Evolutionary conservation across 2,329 filamentous ascomycete species (phyloP).

Genomic region (Colletotrichum falcatum): DNA sequence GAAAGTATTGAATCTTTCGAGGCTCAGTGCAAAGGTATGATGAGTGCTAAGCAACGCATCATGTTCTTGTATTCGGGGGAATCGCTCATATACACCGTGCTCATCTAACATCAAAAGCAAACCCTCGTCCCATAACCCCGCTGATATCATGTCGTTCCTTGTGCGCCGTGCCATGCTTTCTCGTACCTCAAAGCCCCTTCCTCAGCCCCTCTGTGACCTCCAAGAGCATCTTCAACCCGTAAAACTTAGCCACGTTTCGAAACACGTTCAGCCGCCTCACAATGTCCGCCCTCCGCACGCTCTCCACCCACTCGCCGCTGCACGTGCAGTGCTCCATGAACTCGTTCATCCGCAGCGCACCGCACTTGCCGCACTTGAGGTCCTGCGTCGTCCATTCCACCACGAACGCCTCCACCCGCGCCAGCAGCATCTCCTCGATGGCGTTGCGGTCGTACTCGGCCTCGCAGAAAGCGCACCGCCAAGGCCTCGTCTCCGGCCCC

Average conservation of each 20-base stretch:
- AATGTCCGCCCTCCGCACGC: slow-evolving; percentile 75
- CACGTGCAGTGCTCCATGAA: slow-evolving; percentile 98
- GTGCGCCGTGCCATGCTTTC: not conserved
- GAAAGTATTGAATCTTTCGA: too few relatives aligned
- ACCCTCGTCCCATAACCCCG: not conserved
- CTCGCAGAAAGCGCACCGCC: slow-evolving; percentile 83
- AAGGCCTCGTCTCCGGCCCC: slow-evolving; percentile 60
- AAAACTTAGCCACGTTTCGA: slow-evolving; percentile 80
- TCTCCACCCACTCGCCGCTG: slow-evolving; percentile 85
- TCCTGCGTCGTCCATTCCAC: slow-evolving; percentile 92
- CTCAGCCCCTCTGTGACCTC: slow-evolving; percentile 77
- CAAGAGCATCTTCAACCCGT: slow-evolving; percentile 84
- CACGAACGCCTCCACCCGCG: slow-evolving; percentile 78
- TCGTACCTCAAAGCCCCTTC: slow-evolving; percentile 53
- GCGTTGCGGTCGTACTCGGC: slow-evolving; percentile 80
- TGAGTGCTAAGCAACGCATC: not conserved
- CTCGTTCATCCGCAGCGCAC: slow-evolving; percentile 85
- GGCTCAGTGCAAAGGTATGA: not conserved
- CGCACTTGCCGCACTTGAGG: slow-evolving; percentile 79
- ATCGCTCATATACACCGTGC: not conserved
- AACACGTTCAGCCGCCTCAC: slow-evolving; percentile 76
- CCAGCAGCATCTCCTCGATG: slow-evolving; percentile 86
- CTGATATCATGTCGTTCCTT: not conserved
- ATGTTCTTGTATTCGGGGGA: not conserved
- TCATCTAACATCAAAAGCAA: not conserved